Percentiles rank a stretch among this genome's conserved stretches.
These are phyloP conservation scores for Smallanthus sonchifolius DNA, from an alignment of 129 eudicot genomes.

Conservation along the genomic window DNA sequence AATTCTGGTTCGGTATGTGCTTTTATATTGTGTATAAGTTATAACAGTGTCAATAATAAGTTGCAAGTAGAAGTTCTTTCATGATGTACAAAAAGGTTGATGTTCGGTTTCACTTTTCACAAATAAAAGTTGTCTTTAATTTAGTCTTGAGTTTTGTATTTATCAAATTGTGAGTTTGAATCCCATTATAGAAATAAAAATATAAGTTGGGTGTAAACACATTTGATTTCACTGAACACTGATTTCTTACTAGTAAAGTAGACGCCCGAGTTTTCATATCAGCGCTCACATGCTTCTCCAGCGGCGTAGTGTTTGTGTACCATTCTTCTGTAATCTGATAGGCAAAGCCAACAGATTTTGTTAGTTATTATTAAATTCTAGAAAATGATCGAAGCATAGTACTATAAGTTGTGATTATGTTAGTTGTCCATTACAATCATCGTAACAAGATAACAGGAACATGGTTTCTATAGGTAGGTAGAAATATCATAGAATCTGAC, in stretches of 20 bases:
- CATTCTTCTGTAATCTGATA: conserved; percentile 70
- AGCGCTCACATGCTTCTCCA: conserved; percentile 53
- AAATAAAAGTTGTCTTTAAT: conserved; percentile 15
- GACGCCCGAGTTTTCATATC: conserved; percentile 15
- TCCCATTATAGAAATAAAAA: neutral
- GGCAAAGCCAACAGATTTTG: neutral
- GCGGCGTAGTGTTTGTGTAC: conserved; percentile 61
- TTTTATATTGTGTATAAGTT: neutral
- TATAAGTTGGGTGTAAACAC: neutral
- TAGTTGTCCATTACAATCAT: neutral
- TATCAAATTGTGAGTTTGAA: neutral
- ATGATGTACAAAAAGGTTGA: conserved; percentile 26
- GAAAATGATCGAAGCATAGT: neutral
- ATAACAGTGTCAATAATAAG: conserved; percentile 19
- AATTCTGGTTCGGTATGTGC: neutral
- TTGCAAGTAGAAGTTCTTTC: conserved; percentile 4
- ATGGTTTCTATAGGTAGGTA: neutral
- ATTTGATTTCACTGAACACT: conserved; percentile 3
- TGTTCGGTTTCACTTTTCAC: conserved; percentile 6
- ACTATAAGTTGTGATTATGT: no score
- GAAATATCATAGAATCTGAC: neutral
- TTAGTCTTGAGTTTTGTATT: neutral
- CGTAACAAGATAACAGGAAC: neutral
- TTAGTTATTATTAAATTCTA: neutral
- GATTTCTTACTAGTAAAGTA: conserved; percentile 12